Evolutionary conservation across 192 early-diverging fungal species (phyloP).

Genomic region (Backusella luteola): DNA sequence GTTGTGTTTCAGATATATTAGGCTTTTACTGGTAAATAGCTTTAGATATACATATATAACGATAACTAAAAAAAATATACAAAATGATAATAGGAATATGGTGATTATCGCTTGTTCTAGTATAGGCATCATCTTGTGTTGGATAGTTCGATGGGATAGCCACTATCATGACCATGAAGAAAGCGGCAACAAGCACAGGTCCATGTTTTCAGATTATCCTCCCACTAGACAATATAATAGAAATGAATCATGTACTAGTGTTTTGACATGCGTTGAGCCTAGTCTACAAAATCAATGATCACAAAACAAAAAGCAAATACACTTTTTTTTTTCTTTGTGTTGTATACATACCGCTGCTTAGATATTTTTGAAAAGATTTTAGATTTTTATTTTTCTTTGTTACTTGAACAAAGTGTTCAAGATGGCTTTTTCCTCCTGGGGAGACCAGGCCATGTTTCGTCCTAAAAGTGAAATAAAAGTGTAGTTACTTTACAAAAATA

Average conservation of each 20-base stretch:
- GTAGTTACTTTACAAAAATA: too few species aligned
- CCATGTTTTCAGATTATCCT: neutral
- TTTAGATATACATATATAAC: neutral
- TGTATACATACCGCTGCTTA: neutral
- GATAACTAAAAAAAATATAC: neutral
- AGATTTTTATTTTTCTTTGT: neutral
- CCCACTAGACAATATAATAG: neutral
- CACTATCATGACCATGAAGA: neutral
- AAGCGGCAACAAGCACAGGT: neutral
- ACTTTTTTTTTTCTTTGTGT: neutral
- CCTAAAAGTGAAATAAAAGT: too few species aligned
- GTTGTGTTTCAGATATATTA: constrained; percentile 47
- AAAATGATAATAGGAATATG: constrained; percentile 42
- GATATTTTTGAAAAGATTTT: too few species aligned
- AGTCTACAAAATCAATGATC: neutral
- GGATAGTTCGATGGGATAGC: constrained; percentile 36
- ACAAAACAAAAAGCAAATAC: neutral
- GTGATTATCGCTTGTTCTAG: constrained; percentile 44
- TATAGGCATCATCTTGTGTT: constrained; percentile 43
- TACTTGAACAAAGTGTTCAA: neutral
- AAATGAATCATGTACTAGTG: constrained; percentile 3
- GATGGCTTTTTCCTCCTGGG: neutral
- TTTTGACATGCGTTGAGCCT: constrained; percentile 4
- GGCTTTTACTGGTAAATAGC: constrained; percentile 45
- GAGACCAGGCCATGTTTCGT: too few species aligned